Percentiles rank a stretch among this genome's conserved stretches.
Conservation (phyloP, 2,329 filamentous ascomycete genomes). For the Macroventuria anomochaeta region DNA sequence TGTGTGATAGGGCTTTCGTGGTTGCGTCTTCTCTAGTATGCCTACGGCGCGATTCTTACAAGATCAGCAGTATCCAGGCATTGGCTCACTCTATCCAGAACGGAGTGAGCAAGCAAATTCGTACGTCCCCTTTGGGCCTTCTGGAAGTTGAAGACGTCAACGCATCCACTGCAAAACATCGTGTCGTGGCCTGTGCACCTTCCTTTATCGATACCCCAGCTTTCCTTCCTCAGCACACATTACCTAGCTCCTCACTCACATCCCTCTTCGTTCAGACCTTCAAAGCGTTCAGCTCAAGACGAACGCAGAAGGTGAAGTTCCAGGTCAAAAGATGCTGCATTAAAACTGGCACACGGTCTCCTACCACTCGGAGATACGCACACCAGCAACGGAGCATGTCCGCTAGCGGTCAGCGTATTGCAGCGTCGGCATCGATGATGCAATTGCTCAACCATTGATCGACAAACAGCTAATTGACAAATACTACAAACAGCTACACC, state of each 20-base stretch:
- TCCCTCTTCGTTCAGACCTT: no score
- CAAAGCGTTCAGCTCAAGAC: no score
- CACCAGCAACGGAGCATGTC: not conserved
- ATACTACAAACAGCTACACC: not conserved
- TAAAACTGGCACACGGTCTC: no score
- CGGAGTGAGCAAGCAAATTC: no score
- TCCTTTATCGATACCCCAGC: constrained; percentile 1
- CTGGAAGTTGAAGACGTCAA: no score
- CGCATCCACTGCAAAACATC: no score
- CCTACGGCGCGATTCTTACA: not conserved
- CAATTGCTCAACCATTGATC: constrained; percentile 11
- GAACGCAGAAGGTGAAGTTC: no score
- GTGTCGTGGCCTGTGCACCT: no score
- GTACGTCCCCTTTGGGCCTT: no score
- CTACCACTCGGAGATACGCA: not conserved
- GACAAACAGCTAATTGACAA: not conserved
- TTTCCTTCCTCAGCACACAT: not conserved
- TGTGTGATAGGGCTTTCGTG: not conserved
- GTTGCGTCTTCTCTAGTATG: not conserved
- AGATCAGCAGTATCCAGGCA: no score
- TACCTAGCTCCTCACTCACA: not conserved
- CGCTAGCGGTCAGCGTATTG: constrained; percentile 5
- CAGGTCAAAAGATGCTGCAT: no score
- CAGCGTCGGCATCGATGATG: constrained; percentile 14
- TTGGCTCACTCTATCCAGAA: no score